A percentile compares a stretch with the other conserved stretches of the same genome.
Evolutionary conservation across 345 rosid species (phyloP).

Genomic region (Brassica napus): Da-Ae NC_063446.1:15855501-15856000

Average conservation of each 20-base stretch:
- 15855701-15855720: slow-evolving; percentile 79
- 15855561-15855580: slow-evolving; percentile 83
- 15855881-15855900: slow-evolving; percentile 77
- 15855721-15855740: slow-evolving; percentile 79
- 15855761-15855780: slow-evolving; percentile 29
- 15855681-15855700: slow-evolving; percentile 92
- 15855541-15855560: slow-evolving; percentile 70
- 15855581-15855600: slow-evolving; percentile 65
- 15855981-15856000: too few species aligned
- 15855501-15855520: background rate
- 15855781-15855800: background rate
- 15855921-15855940: too few species aligned
- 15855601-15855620: background rate
- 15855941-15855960: too few species aligned
- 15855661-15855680: slow-evolving; percentile 66
- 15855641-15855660: background rate
- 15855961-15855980: too few species aligned
- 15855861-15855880: slow-evolving; percentile 94
- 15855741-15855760: slow-evolving; percentile 98
- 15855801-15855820: slow-evolving; percentile 1
- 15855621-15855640: background rate
- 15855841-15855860: slow-evolving; percentile 96
- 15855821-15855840: slow-evolving; percentile 56
- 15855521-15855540: slow-evolving; percentile 17
- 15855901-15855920: slow-evolving; percentile 65